Base-by-base conservation (phyloP, 129 eudicot genomes). In the Erigeron canadensis region DNA sequence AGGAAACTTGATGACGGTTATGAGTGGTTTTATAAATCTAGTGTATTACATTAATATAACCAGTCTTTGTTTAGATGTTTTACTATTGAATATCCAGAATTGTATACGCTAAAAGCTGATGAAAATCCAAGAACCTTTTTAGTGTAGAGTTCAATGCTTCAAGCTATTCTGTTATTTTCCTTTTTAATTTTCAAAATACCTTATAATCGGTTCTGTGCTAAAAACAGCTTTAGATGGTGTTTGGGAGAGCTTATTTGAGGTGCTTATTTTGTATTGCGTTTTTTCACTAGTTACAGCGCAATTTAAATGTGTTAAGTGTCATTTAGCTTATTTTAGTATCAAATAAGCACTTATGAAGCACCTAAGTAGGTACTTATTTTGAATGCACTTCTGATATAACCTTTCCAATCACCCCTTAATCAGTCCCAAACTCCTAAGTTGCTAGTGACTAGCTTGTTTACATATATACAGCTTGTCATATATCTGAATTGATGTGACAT, bases 11-110 rank as follows among this genome's bases (percentile, higher is more conserved):
- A 22, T 16, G 57, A 45, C 19, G 57, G 67, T 58, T 71, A 11
- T 22, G 57, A 45, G 54, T 41, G 57, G 67, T 58, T 58, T 11
- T 18, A 13, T 44, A 56, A 57, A 72, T 72, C 68, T 46, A 72
- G 10, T 44, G 66, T 58, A 57, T 5, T 19, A 70, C 16, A 42
- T 71, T 41, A n/a, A 17, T 0, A 53, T 53, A 8, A 16, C 8
- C 22, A 7, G 22, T 55, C 13, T 18, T 16, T 10, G 1, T 44
- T 44, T 44, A 10, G 12, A 6, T 44, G 12, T 44, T 44, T 44
- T 44, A 10, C 8, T 10, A 7, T 10, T 44, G 12, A 10, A 44
- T 44, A 44, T 7, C 12, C 12, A 44, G 48, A 44, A 44, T 6
- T 44, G 2, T 4, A 44, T 6, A 10, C 48, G 1, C 6, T 44